These are phyloP conservation scores for Debaryomyces nepalensis DNA, from an alignment of 1,139 yeast species.

Conservation along the genomic window DNA sequence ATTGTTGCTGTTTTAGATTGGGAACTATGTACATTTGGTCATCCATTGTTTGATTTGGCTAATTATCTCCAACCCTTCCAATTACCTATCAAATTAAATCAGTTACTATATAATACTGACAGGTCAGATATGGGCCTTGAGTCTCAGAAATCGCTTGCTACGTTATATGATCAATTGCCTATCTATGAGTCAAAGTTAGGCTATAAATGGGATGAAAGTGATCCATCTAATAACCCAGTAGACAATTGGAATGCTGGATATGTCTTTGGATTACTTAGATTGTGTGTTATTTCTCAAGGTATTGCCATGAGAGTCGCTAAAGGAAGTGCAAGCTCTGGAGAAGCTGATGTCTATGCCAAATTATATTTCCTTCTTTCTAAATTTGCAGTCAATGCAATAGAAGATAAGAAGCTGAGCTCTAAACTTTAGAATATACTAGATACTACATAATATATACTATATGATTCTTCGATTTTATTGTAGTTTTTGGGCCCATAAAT, in stretches of 20 bases:
- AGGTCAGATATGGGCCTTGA: constrained; percentile 44
- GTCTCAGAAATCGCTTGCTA: constrained; percentile 30
- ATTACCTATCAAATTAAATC: constrained; percentile 44
- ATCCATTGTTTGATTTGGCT: constrained; percentile 66
- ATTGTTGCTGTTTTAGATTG: constrained; percentile 68
- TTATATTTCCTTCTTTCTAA: constrained; percentile 51
- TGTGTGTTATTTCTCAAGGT: constrained; percentile 69
- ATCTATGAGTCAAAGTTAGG: constrained; percentile 36
- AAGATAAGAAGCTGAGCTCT: constrained; percentile 7
- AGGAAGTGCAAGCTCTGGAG: constrained; percentile 65
- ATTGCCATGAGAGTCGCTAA: constrained; percentile 63
- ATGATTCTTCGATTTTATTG: background rate
- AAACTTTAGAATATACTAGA: constrained; percentile 7
- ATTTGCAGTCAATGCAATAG: constrained; percentile 32
- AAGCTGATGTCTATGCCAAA: constrained; percentile 51
- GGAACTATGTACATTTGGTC: constrained; percentile 73
- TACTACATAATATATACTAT: background rate
- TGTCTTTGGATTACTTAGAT: constrained; percentile 62
- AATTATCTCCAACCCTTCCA: constrained; percentile 64
- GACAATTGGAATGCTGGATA: constrained; percentile 59
- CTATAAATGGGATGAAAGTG: constrained; percentile 38
- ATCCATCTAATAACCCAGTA: constrained; percentile 43
- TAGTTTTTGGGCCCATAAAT: no score
- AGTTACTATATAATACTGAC: constrained; percentile 33
- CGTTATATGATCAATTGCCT: constrained; percentile 30